A percentile compares a stretch with the other conserved stretches of the same genome.
These are phyloP conservation scores for Pontederia crassipes DNA, from an alignment of 176 grass and related monocot species.

Conservation along the genomic window DNA sequence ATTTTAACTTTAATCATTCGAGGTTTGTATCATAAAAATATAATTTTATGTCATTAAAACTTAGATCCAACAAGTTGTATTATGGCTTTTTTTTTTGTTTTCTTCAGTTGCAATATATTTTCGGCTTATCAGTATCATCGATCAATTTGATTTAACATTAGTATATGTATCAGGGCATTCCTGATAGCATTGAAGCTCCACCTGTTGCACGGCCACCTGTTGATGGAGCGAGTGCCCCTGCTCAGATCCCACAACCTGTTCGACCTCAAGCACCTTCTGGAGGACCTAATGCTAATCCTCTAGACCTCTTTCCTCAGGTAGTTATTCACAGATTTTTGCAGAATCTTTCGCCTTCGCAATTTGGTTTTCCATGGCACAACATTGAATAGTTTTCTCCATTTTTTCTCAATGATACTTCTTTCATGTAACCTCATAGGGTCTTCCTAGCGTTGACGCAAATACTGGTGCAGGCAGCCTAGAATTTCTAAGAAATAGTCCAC, in stretches of 20 bases:
- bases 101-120: too few relatives aligned
- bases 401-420: neutral
- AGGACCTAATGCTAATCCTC: conserved; percentile 3
- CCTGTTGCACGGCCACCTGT: neutral
- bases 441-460: neutral
- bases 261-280: conserved; percentile 3
- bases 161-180: conserved; percentile 3
- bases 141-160: too few relatives aligned
- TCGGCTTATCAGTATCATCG: too few relatives aligned
- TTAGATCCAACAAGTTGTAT: too few relatives aligned
- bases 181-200: conserved; percentile 1
- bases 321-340: neutral
- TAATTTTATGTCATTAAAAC: too few relatives aligned
- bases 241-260: too few relatives aligned
- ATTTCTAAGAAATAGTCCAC: conserved; percentile 10
- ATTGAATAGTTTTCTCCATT: too few relatives aligned
- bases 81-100: too few relatives aligned
- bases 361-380: neutral
- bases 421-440: neutral
- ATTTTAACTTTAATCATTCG: too few relatives aligned
- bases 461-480: conserved; percentile 7
- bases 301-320: conserved; percentile 13
- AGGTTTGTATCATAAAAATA: too few relatives aligned
- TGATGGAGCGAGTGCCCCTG: too few relatives aligned
- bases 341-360: neutral